phyloP scores from a whole-genome alignment of 129 eudicot species.

The Flaveria brownii region DNA sequence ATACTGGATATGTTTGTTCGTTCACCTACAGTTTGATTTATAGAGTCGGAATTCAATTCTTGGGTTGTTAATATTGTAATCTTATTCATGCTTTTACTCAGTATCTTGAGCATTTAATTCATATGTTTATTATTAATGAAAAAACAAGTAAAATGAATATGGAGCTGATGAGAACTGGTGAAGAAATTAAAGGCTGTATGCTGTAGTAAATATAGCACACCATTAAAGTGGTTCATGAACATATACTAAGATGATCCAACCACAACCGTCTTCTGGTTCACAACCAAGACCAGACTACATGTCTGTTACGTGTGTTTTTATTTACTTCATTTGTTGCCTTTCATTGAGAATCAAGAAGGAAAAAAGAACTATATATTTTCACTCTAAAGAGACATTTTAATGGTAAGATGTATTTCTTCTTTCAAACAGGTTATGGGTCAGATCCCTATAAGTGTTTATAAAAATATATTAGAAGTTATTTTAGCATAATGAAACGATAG shows the following conservation, averaged over 20 bases:
- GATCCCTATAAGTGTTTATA: no score
- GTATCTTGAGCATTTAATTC: constrained; percentile 17
- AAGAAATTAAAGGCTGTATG: constrained; percentile 28
- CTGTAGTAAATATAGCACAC: constrained; percentile 20
- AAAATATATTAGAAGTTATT: no score
- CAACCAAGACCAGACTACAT: constrained; percentile 7
- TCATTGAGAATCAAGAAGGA: neutral
- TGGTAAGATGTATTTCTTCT: no score
- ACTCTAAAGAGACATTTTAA: no score
- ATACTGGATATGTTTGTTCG: no score
- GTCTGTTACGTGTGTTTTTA: neutral
- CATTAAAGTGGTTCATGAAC: constrained; percentile 36
- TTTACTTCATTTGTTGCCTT: neutral
- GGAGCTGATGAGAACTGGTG: constrained; percentile 28
- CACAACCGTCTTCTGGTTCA: constrained; percentile 26
- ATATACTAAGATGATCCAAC: constrained; percentile 34
- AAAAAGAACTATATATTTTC: neutral
- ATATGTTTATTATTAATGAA: constrained; percentile 11
- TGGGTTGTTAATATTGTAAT: no score
- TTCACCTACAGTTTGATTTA: no score
- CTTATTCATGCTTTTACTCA: neutral
- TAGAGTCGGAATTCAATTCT: no score
- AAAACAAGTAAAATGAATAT: neutral
- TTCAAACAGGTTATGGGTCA: no score
- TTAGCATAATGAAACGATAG: no score